Percentiles rank a stretch among this genome's conserved stretches.
phyloP scores from a whole-genome alignment of 2,329 filamentous ascomycete species.

The Ophiostoma australiae region DNA sequence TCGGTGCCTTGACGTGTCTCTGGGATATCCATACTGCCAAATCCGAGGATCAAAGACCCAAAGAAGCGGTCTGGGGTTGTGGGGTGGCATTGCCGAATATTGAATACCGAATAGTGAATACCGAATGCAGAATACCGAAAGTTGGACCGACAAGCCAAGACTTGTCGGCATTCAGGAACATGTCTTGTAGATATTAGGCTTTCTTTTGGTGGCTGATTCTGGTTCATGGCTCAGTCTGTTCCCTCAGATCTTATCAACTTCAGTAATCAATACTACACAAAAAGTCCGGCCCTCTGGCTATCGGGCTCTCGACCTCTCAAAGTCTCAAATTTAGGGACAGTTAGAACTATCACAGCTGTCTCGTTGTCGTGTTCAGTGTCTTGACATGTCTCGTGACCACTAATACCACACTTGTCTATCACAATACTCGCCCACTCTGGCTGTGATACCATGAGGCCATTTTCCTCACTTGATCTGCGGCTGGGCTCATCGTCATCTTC shows the following conservation, averaged over 20 bases:
- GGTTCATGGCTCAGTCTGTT: neutral
- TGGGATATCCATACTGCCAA: neutral
- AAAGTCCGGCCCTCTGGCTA: too few relatives aligned
- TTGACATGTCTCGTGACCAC: neutral
- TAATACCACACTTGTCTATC: neutral
- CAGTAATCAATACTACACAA: too few relatives aligned
- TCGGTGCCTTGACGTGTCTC: neutral
- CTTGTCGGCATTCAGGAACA: neutral
- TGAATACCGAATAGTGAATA: too few relatives aligned
- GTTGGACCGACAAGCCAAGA: neutral
- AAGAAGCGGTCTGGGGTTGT: slow-evolving; percentile 4
- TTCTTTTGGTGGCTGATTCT: neutral
- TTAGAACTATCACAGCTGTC: too few relatives aligned
- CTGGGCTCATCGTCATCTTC: neutral
- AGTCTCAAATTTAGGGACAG: too few relatives aligned
- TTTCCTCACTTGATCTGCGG: slow-evolving; percentile 18
- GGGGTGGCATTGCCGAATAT: neutral
- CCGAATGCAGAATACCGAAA: too few relatives aligned
- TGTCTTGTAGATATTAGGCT: neutral
- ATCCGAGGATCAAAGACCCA: neutral
- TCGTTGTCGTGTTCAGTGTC: neutral
- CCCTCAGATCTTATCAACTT: neutral
- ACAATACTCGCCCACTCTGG: neutral
- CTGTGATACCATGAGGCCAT: slow-evolving; percentile 21
- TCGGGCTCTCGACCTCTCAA: too few relatives aligned